Evolutionary conservation across 2,329 filamentous ascomycete genomes (phyloP).

Genomic region (Geosmithia flava): DNA sequence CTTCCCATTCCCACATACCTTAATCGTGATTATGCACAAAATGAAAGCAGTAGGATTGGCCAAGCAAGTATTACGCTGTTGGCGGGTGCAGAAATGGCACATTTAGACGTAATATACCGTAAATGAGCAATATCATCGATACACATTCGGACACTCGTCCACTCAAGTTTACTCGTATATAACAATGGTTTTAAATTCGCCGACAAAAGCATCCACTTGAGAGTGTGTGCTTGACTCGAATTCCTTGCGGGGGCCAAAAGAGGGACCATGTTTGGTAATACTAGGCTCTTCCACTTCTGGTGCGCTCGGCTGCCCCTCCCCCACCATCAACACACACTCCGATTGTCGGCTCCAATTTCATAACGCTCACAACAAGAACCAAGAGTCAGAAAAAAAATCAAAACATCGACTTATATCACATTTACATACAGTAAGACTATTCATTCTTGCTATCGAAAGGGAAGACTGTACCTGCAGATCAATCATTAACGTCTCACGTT

Average conservation of each 20-base stretch:
- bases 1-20: too few species aligned
- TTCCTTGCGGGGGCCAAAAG: neutral
- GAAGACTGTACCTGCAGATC: neutral
- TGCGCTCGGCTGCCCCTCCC: neutral
- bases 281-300: neutral
- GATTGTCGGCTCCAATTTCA: conserved; percentile 1
- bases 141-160: neutral
- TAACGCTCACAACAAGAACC: neutral
- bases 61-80: too few species aligned
- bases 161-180: neutral
- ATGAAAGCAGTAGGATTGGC: too few species aligned
- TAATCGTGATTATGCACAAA: too few species aligned
- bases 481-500: neutral
- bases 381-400: neutral
- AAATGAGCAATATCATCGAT: too few species aligned
- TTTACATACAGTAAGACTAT: neutral
- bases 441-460: neutral
- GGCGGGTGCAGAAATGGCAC: too few species aligned
- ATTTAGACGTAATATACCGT: too few species aligned
- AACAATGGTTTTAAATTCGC: neutral
- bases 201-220: neutral
- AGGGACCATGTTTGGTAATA: neutral
- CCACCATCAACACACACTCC: neutral
- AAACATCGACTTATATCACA: neutral
- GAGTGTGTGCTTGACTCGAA: neutral